phyloP scores from a whole-genome alignment of 495 filamentous ascomycete species.

The Penicillium paradoxum region DNA sequence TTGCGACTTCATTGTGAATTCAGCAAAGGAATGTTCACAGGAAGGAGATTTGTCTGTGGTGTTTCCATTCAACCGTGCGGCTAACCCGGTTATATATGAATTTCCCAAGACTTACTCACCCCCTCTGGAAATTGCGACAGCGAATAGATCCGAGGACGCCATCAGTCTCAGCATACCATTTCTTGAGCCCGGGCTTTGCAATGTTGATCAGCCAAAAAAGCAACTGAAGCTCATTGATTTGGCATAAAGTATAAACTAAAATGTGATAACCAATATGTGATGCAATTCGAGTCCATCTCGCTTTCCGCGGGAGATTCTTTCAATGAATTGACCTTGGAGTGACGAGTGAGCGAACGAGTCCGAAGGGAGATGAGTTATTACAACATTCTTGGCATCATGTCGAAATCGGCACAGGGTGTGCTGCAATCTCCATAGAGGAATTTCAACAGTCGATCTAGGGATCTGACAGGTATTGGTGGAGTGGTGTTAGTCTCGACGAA shows the following conservation, averaged over 20 bases:
- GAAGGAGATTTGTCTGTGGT: background rate
- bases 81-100: background rate
- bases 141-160: background rate
- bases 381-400: slow-evolving; percentile 29
- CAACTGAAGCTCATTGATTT: background rate
- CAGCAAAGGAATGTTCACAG: background rate
- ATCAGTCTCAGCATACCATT: background rate
- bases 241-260: background rate
- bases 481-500: background rate
- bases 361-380: slow-evolving; percentile 7
- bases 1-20: slow-evolving; percentile 18
- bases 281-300: slow-evolving; percentile 5
- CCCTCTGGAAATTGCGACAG: background rate
- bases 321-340: background rate
- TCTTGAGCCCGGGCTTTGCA: background rate
- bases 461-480: background rate
- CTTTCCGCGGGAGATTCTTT: background rate
- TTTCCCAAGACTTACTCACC: background rate
- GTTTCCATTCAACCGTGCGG: background rate
- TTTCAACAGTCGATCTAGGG: slow-evolving; percentile 14
- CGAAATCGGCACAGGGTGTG: slow-evolving; percentile 15
- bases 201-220: background rate
- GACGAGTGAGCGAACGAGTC: background rate
- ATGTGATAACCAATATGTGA: background rate
- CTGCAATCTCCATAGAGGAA: slow-evolving; percentile 8